A percentile compares a stretch with the other conserved stretches of the same genome.
Evolutionary conservation across 148 eudicot genomes (phyloP).

Genomic region (Oxyria digyna): DNA sequence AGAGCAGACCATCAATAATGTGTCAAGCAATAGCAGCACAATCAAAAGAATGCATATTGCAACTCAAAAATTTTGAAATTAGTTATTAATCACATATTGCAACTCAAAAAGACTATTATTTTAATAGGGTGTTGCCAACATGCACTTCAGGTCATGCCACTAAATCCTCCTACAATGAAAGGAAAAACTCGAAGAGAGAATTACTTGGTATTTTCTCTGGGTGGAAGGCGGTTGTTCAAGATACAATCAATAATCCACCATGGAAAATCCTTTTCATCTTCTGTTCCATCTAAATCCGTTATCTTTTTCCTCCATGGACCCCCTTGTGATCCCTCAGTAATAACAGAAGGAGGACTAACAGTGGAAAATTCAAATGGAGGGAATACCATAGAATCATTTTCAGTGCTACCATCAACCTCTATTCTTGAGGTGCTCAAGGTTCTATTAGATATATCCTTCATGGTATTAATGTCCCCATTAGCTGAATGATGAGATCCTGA

Average conservation of each 20-base stretch:
- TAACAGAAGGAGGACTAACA: slow-evolving; percentile 76
- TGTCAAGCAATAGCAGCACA: neutral
- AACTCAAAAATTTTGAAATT: neutral
- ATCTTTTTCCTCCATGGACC: slow-evolving; percentile 95
- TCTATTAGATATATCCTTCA: slow-evolving; percentile 59
- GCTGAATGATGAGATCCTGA: slow-evolving; percentile 49
- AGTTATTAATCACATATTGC: neutral
- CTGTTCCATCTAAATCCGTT: slow-evolving; percentile 76
- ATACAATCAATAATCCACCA: slow-evolving; percentile 97
- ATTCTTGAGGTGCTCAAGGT: slow-evolving; percentile 43
- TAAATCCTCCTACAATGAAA: neutral
- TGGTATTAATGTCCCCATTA: slow-evolving; percentile 67
- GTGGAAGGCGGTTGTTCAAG: slow-evolving; percentile 81
- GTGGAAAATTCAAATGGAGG: slow-evolving; percentile 91
- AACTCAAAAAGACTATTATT: neutral
- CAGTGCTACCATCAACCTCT: slow-evolving; percentile 64
- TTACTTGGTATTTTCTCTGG: slow-evolving; percentile 97
- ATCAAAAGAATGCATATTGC: neutral
- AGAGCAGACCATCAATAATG: neutral
- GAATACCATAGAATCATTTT: slow-evolving; percentile 68
- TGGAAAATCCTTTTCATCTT: slow-evolving; percentile 91
- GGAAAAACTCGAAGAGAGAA: neutral
- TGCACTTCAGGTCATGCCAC: neutral
- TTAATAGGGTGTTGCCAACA: neutral
- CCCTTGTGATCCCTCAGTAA: slow-evolving; percentile 91